Percentiles rank a stretch among this genome's conserved stretches.
These are phyloP conservation scores for Xylariaceae sp. DNA, from an alignment of 2,329 filamentous ascomycete species.

Conservation along the genomic window DNA sequence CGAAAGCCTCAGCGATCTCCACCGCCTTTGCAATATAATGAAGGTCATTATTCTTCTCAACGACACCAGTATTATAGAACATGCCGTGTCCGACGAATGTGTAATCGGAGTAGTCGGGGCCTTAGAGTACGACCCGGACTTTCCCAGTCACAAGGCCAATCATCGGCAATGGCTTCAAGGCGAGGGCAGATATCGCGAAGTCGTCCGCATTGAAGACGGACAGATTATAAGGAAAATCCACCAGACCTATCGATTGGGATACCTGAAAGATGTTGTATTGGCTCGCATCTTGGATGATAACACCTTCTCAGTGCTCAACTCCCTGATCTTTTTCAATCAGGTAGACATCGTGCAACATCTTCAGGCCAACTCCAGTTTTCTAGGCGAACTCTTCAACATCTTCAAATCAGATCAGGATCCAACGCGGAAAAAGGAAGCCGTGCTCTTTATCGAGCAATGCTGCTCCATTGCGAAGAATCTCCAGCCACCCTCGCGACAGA, in stretches of 20 bases:
- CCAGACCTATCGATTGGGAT: slow-evolving; percentile 91
- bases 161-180: slow-evolving; percentile 90
- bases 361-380: slow-evolving; percentile 73
- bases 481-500: slow-evolving; percentile 75
- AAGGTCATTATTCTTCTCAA: slow-evolving; percentile 93
- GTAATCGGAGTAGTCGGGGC: slow-evolving; percentile 91
- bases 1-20: slow-evolving; percentile 80
- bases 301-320: slow-evolving; percentile 96
- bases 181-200: slow-evolving; percentile 89
- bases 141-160: slow-evolving; percentile 95
- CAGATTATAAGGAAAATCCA: slow-evolving; percentile 86
- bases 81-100: slow-evolving; percentile 83
- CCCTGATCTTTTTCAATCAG: slow-evolving; percentile 97
- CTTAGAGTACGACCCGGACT: slow-evolving; percentile 96
- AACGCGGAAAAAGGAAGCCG: slow-evolving; percentile 84
- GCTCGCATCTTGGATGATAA: slow-evolving; percentile 95
- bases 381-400: slow-evolving; percentile 83
- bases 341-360: slow-evolving; percentile 95
- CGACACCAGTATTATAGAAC: slow-evolving; percentile 91
- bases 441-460: slow-evolving; percentile 95
- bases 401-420: slow-evolving; percentile 66
- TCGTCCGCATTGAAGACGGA: slow-evolving; percentile 84
- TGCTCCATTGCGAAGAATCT: slow-evolving; percentile 92
- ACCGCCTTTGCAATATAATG: slow-evolving; percentile 95
- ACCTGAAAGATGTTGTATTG: slow-evolving; percentile 96